Conservation (phyloP, 2,329 filamentous ascomycete genomes). For the Fonsecaea monophora region DNA sequence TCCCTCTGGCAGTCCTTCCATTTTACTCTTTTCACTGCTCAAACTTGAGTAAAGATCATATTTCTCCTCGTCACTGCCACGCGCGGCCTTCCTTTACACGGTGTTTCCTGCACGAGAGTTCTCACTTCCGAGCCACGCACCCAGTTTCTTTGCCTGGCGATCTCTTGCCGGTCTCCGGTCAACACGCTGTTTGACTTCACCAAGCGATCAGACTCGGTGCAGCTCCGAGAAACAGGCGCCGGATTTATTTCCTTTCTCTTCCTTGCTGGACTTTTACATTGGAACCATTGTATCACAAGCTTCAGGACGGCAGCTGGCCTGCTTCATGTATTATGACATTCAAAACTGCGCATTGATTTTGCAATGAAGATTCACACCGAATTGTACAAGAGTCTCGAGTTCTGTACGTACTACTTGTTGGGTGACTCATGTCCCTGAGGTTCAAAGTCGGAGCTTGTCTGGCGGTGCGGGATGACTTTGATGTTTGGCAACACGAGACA, state of each 20-base stretch:
- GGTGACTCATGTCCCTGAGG: slow-evolving; percentile 11
- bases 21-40: not conserved
- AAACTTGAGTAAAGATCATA: not conserved
- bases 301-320: slow-evolving; percentile 36
- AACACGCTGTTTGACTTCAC: not conserved
- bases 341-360: slow-evolving; percentile 10
- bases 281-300: slow-evolving; percentile 29
- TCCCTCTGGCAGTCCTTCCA: not conserved
- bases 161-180: not conserved
- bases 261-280: slow-evolving; percentile 17
- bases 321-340: slow-evolving; percentile 33
- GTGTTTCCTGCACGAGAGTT: not conserved
- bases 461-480: slow-evolving; percentile 10
- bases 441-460: slow-evolving; percentile 10
- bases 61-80: slow-evolving; percentile 3
- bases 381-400: slow-evolving; percentile 14
- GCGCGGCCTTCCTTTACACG: not conserved
- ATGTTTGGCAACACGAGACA: slow-evolving; percentile 5
- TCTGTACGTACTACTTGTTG: slow-evolving; percentile 37
- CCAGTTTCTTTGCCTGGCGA: not conserved
- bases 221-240: not conserved
- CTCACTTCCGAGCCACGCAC: not conserved
- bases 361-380: slow-evolving; percentile 8
- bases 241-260: slow-evolving; percentile 11
- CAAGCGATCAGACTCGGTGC: not conserved